Evolutionary conservation across 192 early-diverging fungal genomes (phyloP).

Genomic region (Coemansia sp.): DNA sequence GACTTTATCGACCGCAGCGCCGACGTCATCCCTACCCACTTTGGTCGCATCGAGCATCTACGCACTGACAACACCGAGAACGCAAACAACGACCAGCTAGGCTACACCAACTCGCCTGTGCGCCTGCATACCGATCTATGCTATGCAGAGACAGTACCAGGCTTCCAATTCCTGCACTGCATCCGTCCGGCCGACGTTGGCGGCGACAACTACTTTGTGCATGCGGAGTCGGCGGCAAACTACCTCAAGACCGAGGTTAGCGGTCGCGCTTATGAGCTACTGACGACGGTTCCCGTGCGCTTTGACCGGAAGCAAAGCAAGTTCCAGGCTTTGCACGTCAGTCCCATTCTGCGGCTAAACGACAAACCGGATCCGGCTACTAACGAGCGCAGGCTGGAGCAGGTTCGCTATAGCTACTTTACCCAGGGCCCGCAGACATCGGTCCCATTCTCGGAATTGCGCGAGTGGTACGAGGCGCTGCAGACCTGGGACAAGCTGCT

Average conservation of each 20-base stretch:
- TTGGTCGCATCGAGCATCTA: conserved; percentile 54
- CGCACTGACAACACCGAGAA: conserved; percentile 52
- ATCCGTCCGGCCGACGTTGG: conserved; percentile 48
- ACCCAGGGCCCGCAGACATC: conserved; percentile 45
- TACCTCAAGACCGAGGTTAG: conserved; percentile 51
- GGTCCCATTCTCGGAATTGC: conserved; percentile 44
- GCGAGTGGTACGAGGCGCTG: conserved; percentile 53
- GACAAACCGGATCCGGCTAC: conserved; percentile 16
- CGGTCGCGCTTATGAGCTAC: conserved; percentile 47
- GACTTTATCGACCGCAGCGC: conserved; percentile 49
- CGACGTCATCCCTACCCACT: conserved; percentile 49
- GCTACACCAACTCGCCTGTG: conserved; percentile 50
- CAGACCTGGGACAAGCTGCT: conserved; percentile 47
- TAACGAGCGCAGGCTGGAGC: conserved; percentile 29
- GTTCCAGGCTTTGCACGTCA: conserved; percentile 38
- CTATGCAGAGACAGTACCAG: conserved; percentile 40
- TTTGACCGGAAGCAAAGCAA: conserved; percentile 53
- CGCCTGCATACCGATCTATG: conserved; percentile 51
- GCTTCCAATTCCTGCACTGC: conserved; percentile 55
- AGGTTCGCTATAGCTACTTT: conserved; percentile 54
- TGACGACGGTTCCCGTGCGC: conserved; percentile 47
- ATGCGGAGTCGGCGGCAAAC: conserved; percentile 52
- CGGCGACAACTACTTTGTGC: conserved; percentile 53
- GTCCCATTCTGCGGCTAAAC: conserved; percentile 41
- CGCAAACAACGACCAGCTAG: conserved; percentile 52